These are phyloP conservation scores for Cryphonectria carpinicola DNA, from an alignment of 2,329 filamentous ascomycete genomes.

Conservation along the genomic window DNA sequence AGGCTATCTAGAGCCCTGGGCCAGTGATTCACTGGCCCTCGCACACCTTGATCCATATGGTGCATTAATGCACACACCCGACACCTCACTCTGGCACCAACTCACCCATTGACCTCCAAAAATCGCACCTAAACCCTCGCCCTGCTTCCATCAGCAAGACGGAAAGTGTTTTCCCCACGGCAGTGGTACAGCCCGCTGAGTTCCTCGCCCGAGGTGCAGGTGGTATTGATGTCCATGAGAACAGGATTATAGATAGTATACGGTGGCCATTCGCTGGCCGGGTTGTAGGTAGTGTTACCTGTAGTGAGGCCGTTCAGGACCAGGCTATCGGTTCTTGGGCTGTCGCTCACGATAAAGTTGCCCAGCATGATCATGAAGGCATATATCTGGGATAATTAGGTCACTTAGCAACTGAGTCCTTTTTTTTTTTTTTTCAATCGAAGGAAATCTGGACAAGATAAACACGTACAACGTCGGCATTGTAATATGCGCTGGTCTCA, in stretches of 20 bases:
- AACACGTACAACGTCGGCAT: constrained; percentile 3
- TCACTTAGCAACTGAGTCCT: not conserved
- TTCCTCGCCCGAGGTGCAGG: constrained; percentile 8
- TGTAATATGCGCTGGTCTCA: constrained; percentile 3
- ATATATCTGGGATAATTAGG: not conserved
- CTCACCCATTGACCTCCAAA: constrained; percentile 13
- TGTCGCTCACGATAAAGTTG: constrained; percentile 11
- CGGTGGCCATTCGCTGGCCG: constrained; percentile 12
- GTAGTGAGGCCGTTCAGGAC: constrained; percentile 14
- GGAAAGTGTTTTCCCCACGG: constrained; percentile 7
- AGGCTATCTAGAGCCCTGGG: too few species aligned
- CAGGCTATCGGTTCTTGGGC: constrained; percentile 3
- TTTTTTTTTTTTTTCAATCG: not conserved
- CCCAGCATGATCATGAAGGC: constrained; percentile 17
- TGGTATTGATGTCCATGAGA: constrained; percentile 16
- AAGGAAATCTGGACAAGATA: not conserved
- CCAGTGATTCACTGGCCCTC: too few species aligned
- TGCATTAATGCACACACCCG: not conserved
- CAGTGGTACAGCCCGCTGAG: constrained; percentile 8
- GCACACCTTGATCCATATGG: too few species aligned
- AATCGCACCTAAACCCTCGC: constrained; percentile 12
- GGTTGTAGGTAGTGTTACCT: constrained; percentile 4
- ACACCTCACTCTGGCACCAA: constrained; percentile 10
- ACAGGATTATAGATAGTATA: constrained; percentile 10
- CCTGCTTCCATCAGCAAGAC: constrained; percentile 15